Base-by-base conservation (phyloP, 768 basidiomycete species). In the Saitozyma podzolica region DNA sequence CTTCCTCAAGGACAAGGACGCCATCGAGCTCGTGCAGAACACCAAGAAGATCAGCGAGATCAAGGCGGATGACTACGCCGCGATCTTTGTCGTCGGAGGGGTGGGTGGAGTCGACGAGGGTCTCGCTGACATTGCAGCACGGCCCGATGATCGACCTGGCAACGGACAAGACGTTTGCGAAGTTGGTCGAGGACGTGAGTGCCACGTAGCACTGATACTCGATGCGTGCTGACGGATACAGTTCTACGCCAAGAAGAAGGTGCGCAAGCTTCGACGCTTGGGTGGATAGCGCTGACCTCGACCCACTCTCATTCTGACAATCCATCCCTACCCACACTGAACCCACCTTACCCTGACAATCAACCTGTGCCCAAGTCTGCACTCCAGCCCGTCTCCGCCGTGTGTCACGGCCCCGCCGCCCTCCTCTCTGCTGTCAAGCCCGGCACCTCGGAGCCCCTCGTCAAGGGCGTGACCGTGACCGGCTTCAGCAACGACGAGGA, bases 381-480 rank as follows among this genome's bases (percentile, higher is more conserved):
- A 5, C 29, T 5, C 5, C 29, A 29, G 29, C 29, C 29, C 63
- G 84, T 86, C 8, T 69, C 86, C 4, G 88, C 88, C 3, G 89
- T 92, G 29, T 91, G 90, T 82, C 90, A 91, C 79, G 90, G 89
- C 14, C 85, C 89, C 56, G 88, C 85, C n/a, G 88, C 87, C 2
- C 82, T 90, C 19, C 84, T 86, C 13, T 81, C 81, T 17, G 86
- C 79, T 42, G 68, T 68, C 2, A 84, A 82, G 8, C 86, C 86
- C 65, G 79, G 80, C 7, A 73, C 83, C 16, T 86, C 86, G 50
- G 84, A 85, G 64, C 86, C 88, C 0, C 87, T 91, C 65, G 86
- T 90, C 73, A 81, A 80, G 3, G 87, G 86, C 11, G 84, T 82
- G 58, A 72, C 74, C 16, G 81, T 81, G 54, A 90, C 89, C 0